A percentile compares a stretch with the other conserved stretches of the same genome.
These are phyloP conservation scores for Taphrina communis DNA, from an alignment of 1,139 yeast genomes.

Conservation along the genomic window DNA sequence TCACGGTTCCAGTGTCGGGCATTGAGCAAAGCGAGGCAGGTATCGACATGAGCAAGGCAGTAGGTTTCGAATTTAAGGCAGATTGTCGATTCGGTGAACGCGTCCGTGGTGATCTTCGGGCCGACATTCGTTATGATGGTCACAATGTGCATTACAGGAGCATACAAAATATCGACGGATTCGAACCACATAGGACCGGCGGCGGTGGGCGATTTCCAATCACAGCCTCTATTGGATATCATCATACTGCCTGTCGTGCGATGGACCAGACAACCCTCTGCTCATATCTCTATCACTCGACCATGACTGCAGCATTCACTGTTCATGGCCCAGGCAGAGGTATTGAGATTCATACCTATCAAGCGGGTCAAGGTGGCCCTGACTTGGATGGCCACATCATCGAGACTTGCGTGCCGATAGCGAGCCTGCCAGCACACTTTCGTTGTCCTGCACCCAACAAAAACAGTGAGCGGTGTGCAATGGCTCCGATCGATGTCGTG, in stretches of 20 bases:
- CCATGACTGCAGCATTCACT: neutral
- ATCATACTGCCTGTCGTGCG: conserved; percentile 2
- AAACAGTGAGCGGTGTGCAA: neutral
- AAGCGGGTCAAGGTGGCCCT: neutral
- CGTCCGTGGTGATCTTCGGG: neutral
- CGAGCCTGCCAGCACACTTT: neutral
- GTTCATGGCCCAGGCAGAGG: neutral
- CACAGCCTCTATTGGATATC: neutral
- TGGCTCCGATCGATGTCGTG: neutral
- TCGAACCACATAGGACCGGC: neutral
- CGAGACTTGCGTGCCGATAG: conserved; percentile 9
- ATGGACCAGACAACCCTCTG: neutral
- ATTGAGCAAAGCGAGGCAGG: neutral
- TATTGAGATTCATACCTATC: conserved; percentile 1
- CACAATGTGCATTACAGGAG: neutral
- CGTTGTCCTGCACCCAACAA: neutral
- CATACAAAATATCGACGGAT: neutral
- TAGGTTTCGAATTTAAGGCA: neutral
- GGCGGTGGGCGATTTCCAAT: neutral
- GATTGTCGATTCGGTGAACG: neutral
- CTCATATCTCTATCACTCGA: neutral
- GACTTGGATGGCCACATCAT: conserved; percentile 1
- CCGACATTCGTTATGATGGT: neutral
- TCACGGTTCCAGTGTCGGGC: neutral
- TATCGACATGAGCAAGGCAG: neutral